Percentiles rank a stretch among this genome's conserved stretches.
phyloP scores from a whole-genome alignment of 2,329 filamentous ascomycete species.

The Penicillium sp. region DNA sequence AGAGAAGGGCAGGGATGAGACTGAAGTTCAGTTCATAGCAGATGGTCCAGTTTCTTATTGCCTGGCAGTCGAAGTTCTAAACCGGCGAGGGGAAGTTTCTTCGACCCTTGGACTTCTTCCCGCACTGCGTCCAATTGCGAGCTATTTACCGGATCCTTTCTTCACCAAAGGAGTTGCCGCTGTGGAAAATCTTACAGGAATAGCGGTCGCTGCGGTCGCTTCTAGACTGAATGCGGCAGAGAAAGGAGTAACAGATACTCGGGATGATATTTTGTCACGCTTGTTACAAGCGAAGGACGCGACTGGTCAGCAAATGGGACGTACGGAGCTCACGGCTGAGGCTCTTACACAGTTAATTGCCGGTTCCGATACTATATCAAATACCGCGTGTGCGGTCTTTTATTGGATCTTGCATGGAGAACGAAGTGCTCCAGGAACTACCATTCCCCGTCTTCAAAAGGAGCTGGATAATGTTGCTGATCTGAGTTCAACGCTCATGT shows the following conservation, averaged over 20 bases:
- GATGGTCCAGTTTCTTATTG: constrained; percentile 24
- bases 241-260: constrained; percentile 17
- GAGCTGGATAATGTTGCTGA: constrained; percentile 31
- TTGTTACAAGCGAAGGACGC: constrained; percentile 35
- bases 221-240: constrained; percentile 19
- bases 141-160: constrained; percentile 29
- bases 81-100: constrained; percentile 25
- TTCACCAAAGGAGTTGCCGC: constrained; percentile 31
- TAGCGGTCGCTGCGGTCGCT: constrained; percentile 22
- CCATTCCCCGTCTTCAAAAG: constrained; percentile 18
- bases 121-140: constrained; percentile 16
- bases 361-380: constrained; percentile 40
- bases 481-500: not conserved
- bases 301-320: constrained; percentile 32
- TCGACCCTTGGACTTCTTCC: constrained; percentile 25
- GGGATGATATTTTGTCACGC: constrained; percentile 37
- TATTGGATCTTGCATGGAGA: constrained; percentile 34
- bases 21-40: constrained; percentile 14
- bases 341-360: constrained; percentile 40
- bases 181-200: constrained; percentile 33
- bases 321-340: constrained; percentile 35
- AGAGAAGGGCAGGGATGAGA: constrained; percentile 25
- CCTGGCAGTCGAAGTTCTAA: constrained; percentile 23
- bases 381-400: constrained; percentile 31
- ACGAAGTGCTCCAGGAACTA: constrained; percentile 16